phyloP scores from a whole-genome alignment of 2,329 filamentous ascomycete genomes.

The Lecanicillium sp. region DNA sequence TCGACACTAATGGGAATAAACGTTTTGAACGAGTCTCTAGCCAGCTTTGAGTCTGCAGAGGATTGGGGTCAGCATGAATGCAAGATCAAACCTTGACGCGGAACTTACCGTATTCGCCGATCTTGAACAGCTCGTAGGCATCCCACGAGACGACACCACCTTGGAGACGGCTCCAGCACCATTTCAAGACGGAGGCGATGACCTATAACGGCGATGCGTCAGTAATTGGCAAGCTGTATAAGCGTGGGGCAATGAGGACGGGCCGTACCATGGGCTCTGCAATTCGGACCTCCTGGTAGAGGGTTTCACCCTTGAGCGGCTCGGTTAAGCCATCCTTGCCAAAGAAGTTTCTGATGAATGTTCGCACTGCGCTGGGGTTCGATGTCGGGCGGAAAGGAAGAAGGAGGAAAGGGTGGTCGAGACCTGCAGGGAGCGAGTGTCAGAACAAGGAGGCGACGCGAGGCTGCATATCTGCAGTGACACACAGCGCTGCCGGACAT shows the following conservation, averaged over 20 bases:
- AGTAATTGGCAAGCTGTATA: too few species aligned
- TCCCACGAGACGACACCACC: slow-evolving; percentile 96
- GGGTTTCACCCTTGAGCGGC: slow-evolving; percentile 58
- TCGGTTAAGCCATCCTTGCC: slow-evolving; percentile 60
- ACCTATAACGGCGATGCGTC: too few species aligned
- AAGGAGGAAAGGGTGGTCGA: slow-evolving; percentile 87
- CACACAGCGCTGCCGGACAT: too few species aligned
- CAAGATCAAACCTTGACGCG: not conserved
- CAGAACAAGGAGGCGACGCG: not conserved
- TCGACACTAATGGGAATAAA: slow-evolving; percentile 94
- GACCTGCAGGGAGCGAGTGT: slow-evolving; percentile 46
- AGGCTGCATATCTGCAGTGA: too few species aligned
- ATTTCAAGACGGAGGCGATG: slow-evolving; percentile 89
- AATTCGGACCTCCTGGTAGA: slow-evolving; percentile 83
- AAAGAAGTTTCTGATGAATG: slow-evolving; percentile 91
- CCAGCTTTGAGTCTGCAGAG: slow-evolving; percentile 74
- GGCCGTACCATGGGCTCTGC: slow-evolving; percentile 81
- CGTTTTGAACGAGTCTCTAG: slow-evolving; percentile 87
- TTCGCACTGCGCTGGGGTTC: slow-evolving; percentile 84
- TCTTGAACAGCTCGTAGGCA: slow-evolving; percentile 90
- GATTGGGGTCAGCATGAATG: slow-evolving; percentile 19
- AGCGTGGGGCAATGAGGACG: not conserved
- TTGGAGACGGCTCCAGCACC: slow-evolving; percentile 92
- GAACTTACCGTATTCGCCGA: slow-evolving; percentile 79
- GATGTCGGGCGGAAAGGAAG: slow-evolving; percentile 91